These are phyloP conservation scores for Strobilomyces confusus DNA, from an alignment of 768 basidiomycete species.

Conservation along the genomic window DNA sequence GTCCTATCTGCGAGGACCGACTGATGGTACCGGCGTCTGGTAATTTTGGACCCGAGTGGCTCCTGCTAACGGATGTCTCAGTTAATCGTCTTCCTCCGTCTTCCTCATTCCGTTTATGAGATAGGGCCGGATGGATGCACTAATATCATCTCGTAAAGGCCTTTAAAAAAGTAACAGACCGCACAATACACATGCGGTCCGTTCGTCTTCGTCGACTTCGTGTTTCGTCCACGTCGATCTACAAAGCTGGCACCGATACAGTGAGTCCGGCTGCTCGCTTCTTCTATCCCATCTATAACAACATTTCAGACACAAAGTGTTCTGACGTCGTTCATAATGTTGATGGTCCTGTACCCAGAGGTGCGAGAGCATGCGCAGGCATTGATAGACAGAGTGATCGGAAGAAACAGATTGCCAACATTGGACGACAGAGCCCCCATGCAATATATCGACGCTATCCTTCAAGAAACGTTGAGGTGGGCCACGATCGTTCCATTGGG, in stretches of 20 bases:
- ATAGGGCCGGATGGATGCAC: too few species aligned
- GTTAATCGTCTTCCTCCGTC: too few species aligned
- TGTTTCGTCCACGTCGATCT: background rate
- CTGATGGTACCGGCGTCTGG: too few species aligned
- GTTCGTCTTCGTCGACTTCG: background rate
- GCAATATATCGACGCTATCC: slow-evolving; percentile 21
- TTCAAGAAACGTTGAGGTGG: slow-evolving; percentile 24
- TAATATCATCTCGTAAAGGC: background rate
- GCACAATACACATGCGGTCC: background rate
- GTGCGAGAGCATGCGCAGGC: slow-evolving; percentile 20
- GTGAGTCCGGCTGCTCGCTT: slow-evolving; percentile 3
- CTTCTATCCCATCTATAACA: background rate
- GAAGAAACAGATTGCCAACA: slow-evolving; percentile 15
- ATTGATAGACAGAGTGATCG: slow-evolving; percentile 15
- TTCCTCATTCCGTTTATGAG: too few species aligned
- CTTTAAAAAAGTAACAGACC: background rate
- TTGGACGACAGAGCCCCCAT: slow-evolving; percentile 17
- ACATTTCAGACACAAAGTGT: slow-evolving; percentile 12
- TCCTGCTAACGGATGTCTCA: too few species aligned
- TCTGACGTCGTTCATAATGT: slow-evolving; percentile 16
- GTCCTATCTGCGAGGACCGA: too few species aligned
- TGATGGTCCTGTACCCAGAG: slow-evolving; percentile 21
- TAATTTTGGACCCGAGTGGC: too few species aligned
- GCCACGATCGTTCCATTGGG: slow-evolving; percentile 19
- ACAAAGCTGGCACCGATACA: slow-evolving; percentile 14